Evolutionary conservation across 352 stramenopile species (phyloP), one percentile per base, ranked within the genome.

Genomic region (Pythium monospermum): DNA sequence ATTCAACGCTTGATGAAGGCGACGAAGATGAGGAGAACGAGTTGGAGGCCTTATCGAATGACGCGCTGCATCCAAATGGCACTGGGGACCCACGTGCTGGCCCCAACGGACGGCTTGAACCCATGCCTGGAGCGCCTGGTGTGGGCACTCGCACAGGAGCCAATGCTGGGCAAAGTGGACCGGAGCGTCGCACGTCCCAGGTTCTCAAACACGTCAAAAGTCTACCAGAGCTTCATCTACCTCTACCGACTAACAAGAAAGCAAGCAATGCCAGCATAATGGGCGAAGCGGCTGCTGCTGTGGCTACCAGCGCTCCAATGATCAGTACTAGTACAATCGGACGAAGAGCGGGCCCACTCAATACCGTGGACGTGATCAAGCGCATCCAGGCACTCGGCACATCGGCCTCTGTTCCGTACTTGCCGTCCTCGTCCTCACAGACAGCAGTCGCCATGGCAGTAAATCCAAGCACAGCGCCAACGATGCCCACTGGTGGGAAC

Each of bases 371-470:
- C 28, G 64, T 88, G 22, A 79, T 86, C 43, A 66, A 51, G 18
- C 71, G 68, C 37, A 69, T 88, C 21, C 64, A 86, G 25, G 51
- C 71, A 6, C 55, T 88, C 1, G 72, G 68, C 21, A 82, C 59
- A 5, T 86, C 70, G 1, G 40, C 62, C 5, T 85, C 76, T 0
- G 49, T 52, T 2, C 69, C 73, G 6, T 56, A 40, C 15, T 15
- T 69, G 27, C 27, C 62, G 4, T 31, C 57, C n/a, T 15, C 56
- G 27, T 3, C 52, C 11, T 41, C 49, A 2, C 38, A 50, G 3
- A 54, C 59, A 19, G 52, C 26, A 2, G 13, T 26, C 15, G 19
- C 43, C 6, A 19, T 4, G 10, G 30, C 33, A 13, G 31, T 16
- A 40, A 49, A 15, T 2, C 12, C 44, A 35, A 31, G 23, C 8